Evolutionary conservation across 106 monocot species (phyloP).

Genomic region (Platanthera zijinensis): DNA sequence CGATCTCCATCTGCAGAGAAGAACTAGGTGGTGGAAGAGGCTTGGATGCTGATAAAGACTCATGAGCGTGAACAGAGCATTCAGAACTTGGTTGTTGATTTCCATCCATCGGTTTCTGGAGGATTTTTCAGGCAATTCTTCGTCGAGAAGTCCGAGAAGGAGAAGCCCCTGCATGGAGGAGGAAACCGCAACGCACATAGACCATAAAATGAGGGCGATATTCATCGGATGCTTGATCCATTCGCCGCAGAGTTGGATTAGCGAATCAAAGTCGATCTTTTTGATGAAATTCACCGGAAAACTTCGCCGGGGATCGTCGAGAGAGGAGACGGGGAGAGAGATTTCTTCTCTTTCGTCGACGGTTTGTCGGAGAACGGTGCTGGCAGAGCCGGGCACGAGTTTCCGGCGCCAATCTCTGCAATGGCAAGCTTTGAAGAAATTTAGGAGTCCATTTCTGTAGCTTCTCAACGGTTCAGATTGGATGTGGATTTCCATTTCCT

Average conservation of each 20-base stretch:
- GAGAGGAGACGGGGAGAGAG: conserved; percentile 20
- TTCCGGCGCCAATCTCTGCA: not conserved
- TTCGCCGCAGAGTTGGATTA: conserved; percentile 9
- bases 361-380: not conserved
- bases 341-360: conserved; percentile 23
- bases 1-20: conserved; percentile 31
- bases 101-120: conserved; percentile 33
- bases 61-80: conserved; percentile 52
- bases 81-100: conserved; percentile 41
- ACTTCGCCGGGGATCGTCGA: not conserved
- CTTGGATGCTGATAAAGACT: conserved; percentile 37
- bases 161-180: conserved; percentile 21
- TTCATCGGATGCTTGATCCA: conserved; percentile 36
- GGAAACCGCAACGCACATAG: conserved; percentile 19
- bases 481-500: not conserved
- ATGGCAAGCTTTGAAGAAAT: conserved; percentile 2
- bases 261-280: conserved; percentile 9
- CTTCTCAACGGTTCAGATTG: not conserved
- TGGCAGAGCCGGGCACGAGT: not conserved
- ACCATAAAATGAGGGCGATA: conserved; percentile 30
- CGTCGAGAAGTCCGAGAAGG: conserved; percentile 22
- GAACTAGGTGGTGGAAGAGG: conserved; percentile 35
- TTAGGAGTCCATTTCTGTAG: not conserved
- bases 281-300: conserved; percentile 10
- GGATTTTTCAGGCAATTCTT: conserved; percentile 14